Conservation (phyloP, 2,329 filamentous ascomycete genomes). For the Decorospora gaudefroyi region DNA sequence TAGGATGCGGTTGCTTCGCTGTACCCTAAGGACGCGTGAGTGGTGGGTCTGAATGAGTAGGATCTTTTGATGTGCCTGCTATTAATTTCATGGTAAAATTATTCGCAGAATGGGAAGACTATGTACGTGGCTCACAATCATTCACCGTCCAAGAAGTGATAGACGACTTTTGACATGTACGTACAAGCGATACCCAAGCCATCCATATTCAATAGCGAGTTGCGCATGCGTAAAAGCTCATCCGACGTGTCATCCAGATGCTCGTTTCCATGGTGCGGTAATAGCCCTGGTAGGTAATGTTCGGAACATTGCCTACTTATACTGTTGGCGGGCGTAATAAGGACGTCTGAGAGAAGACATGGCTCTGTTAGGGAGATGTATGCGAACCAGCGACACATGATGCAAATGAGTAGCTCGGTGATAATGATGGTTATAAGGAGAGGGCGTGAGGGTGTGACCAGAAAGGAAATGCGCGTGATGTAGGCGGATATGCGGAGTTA, state of each 20-base stretch:
- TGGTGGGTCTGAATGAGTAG: not conserved
- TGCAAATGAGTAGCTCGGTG: slow-evolving; percentile 4
- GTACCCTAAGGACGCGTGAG: slow-evolving; percentile 47
- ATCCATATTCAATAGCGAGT: slow-evolving; percentile 60
- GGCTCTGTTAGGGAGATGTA: slow-evolving; percentile 59
- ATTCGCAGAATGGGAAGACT: not conserved
- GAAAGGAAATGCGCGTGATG: not conserved
- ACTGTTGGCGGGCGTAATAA: slow-evolving; percentile 52
- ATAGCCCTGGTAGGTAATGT: slow-evolving; percentile 59
- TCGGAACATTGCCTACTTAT: slow-evolving; percentile 49
- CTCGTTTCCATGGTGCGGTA: slow-evolving; percentile 51
- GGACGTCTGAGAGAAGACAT: slow-evolving; percentile 60
- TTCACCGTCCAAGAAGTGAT: too few relatives aligned
- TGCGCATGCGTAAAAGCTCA: slow-evolving; percentile 55
- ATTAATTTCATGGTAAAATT: not conserved
- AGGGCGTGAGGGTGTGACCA: not conserved
- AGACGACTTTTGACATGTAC: too few relatives aligned
- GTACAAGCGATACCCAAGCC: slow-evolving; percentile 59
- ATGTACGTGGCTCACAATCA: too few relatives aligned
- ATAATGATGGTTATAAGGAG: not conserved
- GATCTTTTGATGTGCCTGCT: not conserved
- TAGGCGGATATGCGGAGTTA: not conserved
- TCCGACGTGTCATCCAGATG: slow-evolving; percentile 50
- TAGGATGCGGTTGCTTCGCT: slow-evolving; percentile 52
- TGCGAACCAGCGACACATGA: slow-evolving; percentile 60